Base-by-base conservation (phyloP, 163 green algal genomes). In the Scenedesmus sp. region DNA sequence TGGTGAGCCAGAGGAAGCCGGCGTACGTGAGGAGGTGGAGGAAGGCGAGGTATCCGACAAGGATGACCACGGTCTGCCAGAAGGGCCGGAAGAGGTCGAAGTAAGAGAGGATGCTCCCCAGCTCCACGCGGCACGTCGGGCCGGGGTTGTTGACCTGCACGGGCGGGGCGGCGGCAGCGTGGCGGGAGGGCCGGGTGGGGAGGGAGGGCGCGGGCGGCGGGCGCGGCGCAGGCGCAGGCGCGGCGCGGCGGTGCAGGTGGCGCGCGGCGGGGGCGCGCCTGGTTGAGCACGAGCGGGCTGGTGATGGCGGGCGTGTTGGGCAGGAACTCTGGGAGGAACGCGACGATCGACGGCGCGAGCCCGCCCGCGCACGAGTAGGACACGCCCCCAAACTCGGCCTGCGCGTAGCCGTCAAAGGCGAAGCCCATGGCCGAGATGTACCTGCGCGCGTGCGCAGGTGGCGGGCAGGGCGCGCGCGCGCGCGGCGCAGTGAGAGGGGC, bases 371-470 rank as follows among this genome's bases (percentile, higher is more conserved):
- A 84, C 34, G 50, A 72, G 62, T 81, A 80, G 31, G 29, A 39
- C 7, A 70, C 39, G 17, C 78, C 78, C 5, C 18, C 63, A 28
- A 84, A 84, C 63, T 84, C 78, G 2, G 53, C 70, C 18, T 48
- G 63, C 24, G 60, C 22, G 31, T 77, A 76, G 22, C 78, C 78
- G 22, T 76, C 80, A 65, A 84, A 87, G n/a, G 53, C 63, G 51
- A 77, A 87, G 57, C 75, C 73, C 83, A 87, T 83, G 36, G 78
- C 83, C 18, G 83, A 87, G 0, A 85, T 47, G 72, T 75, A 84
- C 58, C 74, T 83, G 76, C 20, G 29, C 3, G 29, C 24, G 60
- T 11, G 20, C 7, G 22, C 6, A 47, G 63, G 53, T 18, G 42
- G 22, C 48, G 34, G 34, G 47, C n/a, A 10, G 39, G 7, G 10